Evolutionary conservation across 345 rosid genomes (phyloP).

Genomic region (Zanthoxylum bungeanum): DNA sequence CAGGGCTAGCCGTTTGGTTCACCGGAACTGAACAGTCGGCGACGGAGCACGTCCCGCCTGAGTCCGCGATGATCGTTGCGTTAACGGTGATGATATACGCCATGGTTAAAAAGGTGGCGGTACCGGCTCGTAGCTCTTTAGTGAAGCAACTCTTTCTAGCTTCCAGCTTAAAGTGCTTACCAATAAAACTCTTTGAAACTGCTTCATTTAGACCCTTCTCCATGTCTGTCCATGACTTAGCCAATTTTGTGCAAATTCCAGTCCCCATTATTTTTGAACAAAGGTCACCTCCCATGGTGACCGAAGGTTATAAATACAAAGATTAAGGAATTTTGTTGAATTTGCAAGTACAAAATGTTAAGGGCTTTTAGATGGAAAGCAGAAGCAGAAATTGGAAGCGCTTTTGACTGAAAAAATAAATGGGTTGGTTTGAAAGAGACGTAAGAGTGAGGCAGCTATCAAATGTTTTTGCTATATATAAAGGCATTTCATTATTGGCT

Average conservation of each 20-base stretch:
- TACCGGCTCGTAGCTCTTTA: slow-evolving; percentile 72
- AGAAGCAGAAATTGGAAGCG: neutral
- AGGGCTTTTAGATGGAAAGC: neutral
- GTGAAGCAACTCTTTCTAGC: slow-evolving; percentile 67
- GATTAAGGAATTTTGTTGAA: neutral
- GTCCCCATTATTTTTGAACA: slow-evolving; percentile 26
- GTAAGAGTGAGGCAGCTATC: neutral
- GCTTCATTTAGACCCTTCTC: slow-evolving; percentile 55
- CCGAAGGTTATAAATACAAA: neutral
- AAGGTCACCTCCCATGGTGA: slow-evolving; percentile 9
- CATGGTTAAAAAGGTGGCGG: slow-evolving; percentile 95
- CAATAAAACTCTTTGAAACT: slow-evolving; percentile 53
- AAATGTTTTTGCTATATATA: slow-evolving; percentile 3
- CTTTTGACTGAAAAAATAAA: neutral
- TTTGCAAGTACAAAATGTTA: slow-evolving; percentile 13
- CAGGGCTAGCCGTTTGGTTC: slow-evolving; percentile 41
- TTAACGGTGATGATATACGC: slow-evolving; percentile 88
- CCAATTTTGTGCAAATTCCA: slow-evolving; percentile 18
- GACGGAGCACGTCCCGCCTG: slow-evolving; percentile 76
- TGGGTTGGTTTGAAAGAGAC: neutral
- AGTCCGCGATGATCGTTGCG: slow-evolving; percentile 74
- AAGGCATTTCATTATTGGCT: neutral
- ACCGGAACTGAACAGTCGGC: slow-evolving; percentile 47
- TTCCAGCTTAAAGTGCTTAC: slow-evolving; percentile 70
- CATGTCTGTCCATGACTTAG: slow-evolving; percentile 42